phyloP scores from a whole-genome alignment of 257 asterid species.

The Linderniella brevidens region DNA sequence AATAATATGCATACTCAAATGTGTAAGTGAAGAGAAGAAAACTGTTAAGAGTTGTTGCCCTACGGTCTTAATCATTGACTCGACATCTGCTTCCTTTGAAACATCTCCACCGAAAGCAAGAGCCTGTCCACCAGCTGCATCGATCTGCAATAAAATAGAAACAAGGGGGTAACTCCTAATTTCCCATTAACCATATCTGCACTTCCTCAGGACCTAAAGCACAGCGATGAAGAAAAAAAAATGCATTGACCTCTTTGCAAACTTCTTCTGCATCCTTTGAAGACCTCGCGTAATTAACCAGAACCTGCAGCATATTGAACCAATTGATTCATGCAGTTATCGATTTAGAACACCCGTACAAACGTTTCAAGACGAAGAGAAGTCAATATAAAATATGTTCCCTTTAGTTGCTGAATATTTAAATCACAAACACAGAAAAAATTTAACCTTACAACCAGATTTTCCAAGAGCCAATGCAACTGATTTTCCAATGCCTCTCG shows the following conservation, averaged over 20 bases:
- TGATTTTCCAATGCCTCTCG: slow-evolving; percentile 93
- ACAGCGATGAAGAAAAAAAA: background rate
- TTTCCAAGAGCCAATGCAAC: slow-evolving; percentile 82
- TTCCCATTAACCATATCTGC: background rate
- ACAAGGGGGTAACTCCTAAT: background rate
- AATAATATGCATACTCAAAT: slow-evolving; percentile 5
- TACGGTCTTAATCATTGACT: slow-evolving; percentile 84
- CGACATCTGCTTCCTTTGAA: slow-evolving; percentile 86
- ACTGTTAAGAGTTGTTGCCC: slow-evolving; percentile 3
- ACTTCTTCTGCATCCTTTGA: slow-evolving; percentile 97
- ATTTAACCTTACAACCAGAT: slow-evolving; percentile 85
- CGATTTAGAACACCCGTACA: background rate
- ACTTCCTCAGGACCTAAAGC: background rate
- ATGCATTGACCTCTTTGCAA: slow-evolving; percentile 38
- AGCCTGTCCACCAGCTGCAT: slow-evolving; percentile 79
- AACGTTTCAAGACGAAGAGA: background rate
- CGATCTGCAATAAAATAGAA: slow-evolving; percentile 40
- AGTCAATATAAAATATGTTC: background rate
- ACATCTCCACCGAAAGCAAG: slow-evolving; percentile 88
- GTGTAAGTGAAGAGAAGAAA: background rate
- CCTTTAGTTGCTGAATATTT: background rate
- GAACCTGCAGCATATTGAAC: slow-evolving; percentile 37
- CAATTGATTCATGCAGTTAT: background rate
- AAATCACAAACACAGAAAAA: background rate
- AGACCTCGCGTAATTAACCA: slow-evolving; percentile 95